Base-by-base conservation (phyloP, 140 eudicot genomes). In the Stevia rebaudiana region DNA sequence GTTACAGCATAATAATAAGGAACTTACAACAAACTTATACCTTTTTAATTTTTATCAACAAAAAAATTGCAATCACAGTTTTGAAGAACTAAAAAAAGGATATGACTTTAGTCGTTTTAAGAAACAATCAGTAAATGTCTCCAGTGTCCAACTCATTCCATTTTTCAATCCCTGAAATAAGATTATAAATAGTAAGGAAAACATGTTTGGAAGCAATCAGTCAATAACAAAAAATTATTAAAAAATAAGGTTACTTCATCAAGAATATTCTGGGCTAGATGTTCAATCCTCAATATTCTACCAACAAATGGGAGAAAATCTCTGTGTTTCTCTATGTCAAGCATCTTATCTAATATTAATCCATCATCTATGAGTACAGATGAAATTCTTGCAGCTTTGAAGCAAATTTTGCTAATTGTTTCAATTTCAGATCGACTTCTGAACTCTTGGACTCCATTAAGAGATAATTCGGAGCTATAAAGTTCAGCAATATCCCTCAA, bases 361-460 rank as follows among this genome's bases (percentile, higher is more conserved):
- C 99, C 99, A 88, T 94, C 97, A 64, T 94, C 99, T 58, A 94
- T 80, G 19, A 94, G 80, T 68, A 94, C 6, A 50, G 82, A 67
- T 6, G 88, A 83, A 41, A 88, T 83, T 72, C 84, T 74, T 58
- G 99, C 97, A 77, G 94, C 90, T 76, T 69, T 75, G 68, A 94
- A 84, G 86, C 97, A 94, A 44, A 28, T 71, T 48, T 65, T 69
- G 68, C 82, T 75, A 58, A 88, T 76, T 46, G 73, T 58, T 72
- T 81, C 82, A 73, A 88, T 65, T 61, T 96, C 99, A 17, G 67
- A 54, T 18, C 42, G 37, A 15, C 44, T 68, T 31, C 98, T 83
- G 49, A 72, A 81, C 37, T 80, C 82, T 78, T 94, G 75, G 74
- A 94, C 83, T 75, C 76, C 87, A 63, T 80, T 70, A 81, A 88